Percentiles rank a stretch among this genome's conserved stretches.
phyloP scores from a whole-genome alignment of 805 yeast species.

The Hanseniaspora lindneri region DNA sequence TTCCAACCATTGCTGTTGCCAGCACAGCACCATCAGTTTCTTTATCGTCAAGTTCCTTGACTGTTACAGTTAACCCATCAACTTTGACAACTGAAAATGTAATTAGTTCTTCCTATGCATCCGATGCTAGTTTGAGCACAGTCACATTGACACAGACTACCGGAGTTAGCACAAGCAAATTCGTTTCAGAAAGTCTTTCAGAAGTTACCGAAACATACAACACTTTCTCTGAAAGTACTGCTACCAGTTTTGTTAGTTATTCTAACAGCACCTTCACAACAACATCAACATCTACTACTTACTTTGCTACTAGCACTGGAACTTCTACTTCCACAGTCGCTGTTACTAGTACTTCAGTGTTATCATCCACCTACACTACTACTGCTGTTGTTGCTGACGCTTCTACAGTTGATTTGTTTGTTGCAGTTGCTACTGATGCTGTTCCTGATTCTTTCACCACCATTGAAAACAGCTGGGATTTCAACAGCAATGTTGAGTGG shows the following conservation, averaged over 20 bases:
- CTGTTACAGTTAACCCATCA: conserved; percentile 26
- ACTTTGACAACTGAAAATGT: conserved; percentile 24
- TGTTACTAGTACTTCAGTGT: conserved; percentile 10
- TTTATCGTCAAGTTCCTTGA: conserved; percentile 24
- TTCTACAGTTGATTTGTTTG: conserved; percentile 36
- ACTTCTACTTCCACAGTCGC: conserved; percentile 8
- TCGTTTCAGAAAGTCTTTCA: not conserved
- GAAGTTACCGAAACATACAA: conserved; percentile 13
- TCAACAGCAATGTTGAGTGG: conserved; percentile 40
- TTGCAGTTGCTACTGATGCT: conserved; percentile 34
- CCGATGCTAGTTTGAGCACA: conserved; percentile 12
- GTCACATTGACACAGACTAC: conserved; percentile 15
- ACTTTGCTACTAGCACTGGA: conserved; percentile 1
- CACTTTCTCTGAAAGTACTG: conserved; percentile 18
- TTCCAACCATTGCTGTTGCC: conserved; percentile 24
- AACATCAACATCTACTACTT: not conserved
- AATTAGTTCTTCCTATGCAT: conserved; percentile 16
- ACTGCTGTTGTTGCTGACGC: conserved; percentile 19
- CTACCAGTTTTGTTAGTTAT: conserved; percentile 15
- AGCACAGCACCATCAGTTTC: conserved; percentile 28
- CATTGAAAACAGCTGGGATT: conserved; percentile 34
- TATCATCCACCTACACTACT: conserved; percentile 16
- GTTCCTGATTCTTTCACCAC: conserved; percentile 40
- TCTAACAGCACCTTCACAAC: conserved; percentile 1
- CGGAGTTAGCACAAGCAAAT: conserved; percentile 13